Conservation (phyloP, 2,329 filamentous ascomycete species). For the Colletotrichum lindemuthianum region DNA sequence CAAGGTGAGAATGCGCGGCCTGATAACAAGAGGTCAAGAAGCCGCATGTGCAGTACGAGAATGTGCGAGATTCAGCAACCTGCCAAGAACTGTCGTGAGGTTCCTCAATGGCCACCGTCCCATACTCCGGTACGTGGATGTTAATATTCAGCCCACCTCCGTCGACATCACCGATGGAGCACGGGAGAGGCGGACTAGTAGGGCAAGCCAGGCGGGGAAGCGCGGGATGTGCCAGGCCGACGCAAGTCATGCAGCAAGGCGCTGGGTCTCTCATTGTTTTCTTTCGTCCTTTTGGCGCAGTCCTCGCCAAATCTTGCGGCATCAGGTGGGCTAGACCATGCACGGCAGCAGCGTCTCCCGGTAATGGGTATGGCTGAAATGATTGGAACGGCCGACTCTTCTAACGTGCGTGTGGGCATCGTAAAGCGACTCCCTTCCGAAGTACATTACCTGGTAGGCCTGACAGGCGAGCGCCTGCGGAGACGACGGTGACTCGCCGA, state of each 20-base stretch:
- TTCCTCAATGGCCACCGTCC: too few species aligned
- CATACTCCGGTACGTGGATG: too few species aligned
- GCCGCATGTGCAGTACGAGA: constrained; percentile 10
- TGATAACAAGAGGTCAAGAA: constrained; percentile 9
- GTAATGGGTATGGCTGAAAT: constrained; percentile 1
- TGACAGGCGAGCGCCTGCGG: neutral
- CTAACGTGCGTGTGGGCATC: neutral
- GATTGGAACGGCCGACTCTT: neutral
- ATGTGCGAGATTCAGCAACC: too few species aligned
- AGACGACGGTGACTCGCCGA: neutral
- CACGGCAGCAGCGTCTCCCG: neutral
- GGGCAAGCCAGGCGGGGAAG: constrained; percentile 4
- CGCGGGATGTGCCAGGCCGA: constrained; percentile 11
- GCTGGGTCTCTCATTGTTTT: neutral
- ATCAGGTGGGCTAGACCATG: neutral
- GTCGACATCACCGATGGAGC: too few species aligned
- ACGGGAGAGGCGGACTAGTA: too few species aligned
- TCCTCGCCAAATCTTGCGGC: constrained; percentile 8
- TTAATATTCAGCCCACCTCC: too few species aligned
- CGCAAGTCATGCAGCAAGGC: constrained; percentile 19
- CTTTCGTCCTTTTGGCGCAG: neutral
- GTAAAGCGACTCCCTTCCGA: too few species aligned
- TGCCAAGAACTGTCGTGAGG: too few species aligned
- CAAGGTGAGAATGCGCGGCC: neutral
- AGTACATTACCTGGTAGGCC: too few species aligned